A percentile compares a stretch with the other conserved stretches of the same genome.
phyloP scores from a whole-genome alignment of 345 rosid genomes.

The Geranium brycei region DNA sequence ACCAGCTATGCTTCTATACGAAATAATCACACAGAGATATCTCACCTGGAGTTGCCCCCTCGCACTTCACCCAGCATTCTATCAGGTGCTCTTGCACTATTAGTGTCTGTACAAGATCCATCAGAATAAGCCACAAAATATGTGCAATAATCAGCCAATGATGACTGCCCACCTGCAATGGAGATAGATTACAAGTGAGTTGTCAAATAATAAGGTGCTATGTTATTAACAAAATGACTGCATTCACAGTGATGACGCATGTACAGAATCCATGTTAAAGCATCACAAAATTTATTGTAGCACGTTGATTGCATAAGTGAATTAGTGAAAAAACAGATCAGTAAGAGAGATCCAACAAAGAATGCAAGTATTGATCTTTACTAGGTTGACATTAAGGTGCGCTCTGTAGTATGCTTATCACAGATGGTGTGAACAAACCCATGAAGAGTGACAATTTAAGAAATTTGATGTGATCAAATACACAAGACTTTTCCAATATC shows the following conservation, averaged over 20 bases:
- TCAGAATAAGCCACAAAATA: conserved; percentile 97
- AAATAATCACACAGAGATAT: conserved; percentile 7
- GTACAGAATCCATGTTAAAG: neutral
- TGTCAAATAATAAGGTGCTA: neutral
- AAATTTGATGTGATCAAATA: neutral
- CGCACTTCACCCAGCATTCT: conserved; percentile 98
- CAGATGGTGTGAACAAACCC: neutral
- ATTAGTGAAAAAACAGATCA: neutral
- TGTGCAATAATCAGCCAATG: conserved; percentile 92
- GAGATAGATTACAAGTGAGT: conserved; percentile 8
- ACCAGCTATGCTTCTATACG: neutral
- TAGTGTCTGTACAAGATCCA: conserved; percentile 92
- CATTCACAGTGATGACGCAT: no score
- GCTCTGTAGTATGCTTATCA: no score
- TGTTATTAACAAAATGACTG: no score
- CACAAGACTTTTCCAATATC: neutral
- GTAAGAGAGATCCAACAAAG: no score
- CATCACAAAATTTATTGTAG: neutral
- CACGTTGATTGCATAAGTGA: neutral
- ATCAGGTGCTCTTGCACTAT: conserved; percentile 91
- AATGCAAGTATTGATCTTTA: no score
- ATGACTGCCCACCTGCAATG: conserved; percentile 92
- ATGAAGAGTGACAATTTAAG: neutral
- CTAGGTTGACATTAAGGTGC: no score
- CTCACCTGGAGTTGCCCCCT: conserved; percentile 82